A percentile compares a stretch with the other conserved stretches of the same genome.
Conservation (phyloP, 257 asterid species). For the Fraxinus americana region DNA sequence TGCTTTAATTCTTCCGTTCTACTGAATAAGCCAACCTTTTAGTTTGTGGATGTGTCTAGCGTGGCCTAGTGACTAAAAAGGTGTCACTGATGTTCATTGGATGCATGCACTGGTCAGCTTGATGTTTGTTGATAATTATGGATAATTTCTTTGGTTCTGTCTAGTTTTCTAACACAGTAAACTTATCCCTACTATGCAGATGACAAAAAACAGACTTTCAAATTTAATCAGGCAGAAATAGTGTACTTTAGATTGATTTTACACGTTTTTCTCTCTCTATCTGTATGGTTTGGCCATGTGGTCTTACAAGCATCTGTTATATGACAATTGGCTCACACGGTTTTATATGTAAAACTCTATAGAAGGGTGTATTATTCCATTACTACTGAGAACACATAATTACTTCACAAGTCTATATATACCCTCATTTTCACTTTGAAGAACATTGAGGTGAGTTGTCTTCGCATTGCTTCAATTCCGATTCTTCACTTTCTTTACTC, state of each 20-base stretch:
- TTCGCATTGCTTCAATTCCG: neutral
- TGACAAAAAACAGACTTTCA: neutral
- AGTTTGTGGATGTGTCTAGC: neutral
- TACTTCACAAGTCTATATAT: conserved; percentile 71
- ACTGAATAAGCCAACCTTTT: neutral
- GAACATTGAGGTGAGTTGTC: conserved; percentile 45
- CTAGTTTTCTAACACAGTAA: neutral
- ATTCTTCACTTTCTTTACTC: neutral
- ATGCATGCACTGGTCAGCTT: neutral
- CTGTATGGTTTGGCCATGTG: too few relatives aligned
- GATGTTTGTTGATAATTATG: neutral
- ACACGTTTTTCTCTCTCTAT: neutral
- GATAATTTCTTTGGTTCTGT: neutral
- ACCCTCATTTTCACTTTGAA: conserved; percentile 53
- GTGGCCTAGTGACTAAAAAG: neutral
- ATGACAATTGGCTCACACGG: conserved; percentile 20
- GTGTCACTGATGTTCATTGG: neutral
- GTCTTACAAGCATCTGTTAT: conserved; percentile 17
- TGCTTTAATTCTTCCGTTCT: conserved; percentile 22
- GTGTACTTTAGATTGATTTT: conserved; percentile 17
- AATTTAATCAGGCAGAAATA: neutral
- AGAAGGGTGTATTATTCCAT: conserved; percentile 79
- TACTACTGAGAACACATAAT: conserved; percentile 85
- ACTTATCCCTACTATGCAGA: neutral
- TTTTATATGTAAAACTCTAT: conserved; percentile 34